Evolutionary conservation across 1,284 basidiomycete genomes (phyloP).

Genomic region (Sphagnurus paluster): DNA sequence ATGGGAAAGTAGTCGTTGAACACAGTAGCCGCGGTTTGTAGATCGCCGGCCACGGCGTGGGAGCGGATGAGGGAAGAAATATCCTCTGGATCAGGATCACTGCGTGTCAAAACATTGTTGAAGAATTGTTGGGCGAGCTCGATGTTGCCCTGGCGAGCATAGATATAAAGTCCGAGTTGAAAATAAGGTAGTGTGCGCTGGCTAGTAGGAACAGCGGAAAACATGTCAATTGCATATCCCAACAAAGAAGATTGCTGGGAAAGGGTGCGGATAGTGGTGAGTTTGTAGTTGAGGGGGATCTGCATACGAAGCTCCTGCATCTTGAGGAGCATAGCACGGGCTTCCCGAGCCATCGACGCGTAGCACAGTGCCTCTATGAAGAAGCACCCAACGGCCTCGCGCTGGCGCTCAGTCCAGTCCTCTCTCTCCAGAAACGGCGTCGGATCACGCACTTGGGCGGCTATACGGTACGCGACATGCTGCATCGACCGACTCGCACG

Average conservation of each 20-base stretch:
- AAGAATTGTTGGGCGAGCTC: constrained; percentile 45
- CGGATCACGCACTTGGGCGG: constrained; percentile 38
- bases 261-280: constrained; percentile 45
- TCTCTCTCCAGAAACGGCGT: constrained; percentile 32
- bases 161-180: constrained; percentile 49
- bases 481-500: constrained; percentile 30
- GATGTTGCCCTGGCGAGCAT: constrained; percentile 51
- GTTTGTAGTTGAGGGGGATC: constrained; percentile 28
- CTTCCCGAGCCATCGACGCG: constrained; percentile 34
- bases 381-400: constrained; percentile 35
- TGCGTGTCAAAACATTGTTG: constrained; percentile 31
- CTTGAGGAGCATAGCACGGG: constrained; percentile 43
- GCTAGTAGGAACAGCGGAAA: constrained; percentile 24
- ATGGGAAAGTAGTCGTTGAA: constrained; percentile 58
- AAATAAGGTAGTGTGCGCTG: constrained; percentile 31
- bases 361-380: constrained; percentile 41
- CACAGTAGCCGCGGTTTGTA: constrained; percentile 42
- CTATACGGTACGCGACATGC: constrained; percentile 29
- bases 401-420: constrained; percentile 26
- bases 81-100: constrained; percentile 31
- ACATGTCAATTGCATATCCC: constrained; percentile 47
- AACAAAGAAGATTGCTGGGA: constrained; percentile 35
- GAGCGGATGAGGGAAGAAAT: constrained; percentile 52
- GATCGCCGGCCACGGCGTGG: constrained; percentile 47
- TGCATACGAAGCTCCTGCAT: constrained; percentile 38